Percentiles rank a stretch among this genome's conserved stretches.
Evolutionary conservation across 164 flowering plant species (phyloP).

Genomic region (Echeveria elegans): DNA sequence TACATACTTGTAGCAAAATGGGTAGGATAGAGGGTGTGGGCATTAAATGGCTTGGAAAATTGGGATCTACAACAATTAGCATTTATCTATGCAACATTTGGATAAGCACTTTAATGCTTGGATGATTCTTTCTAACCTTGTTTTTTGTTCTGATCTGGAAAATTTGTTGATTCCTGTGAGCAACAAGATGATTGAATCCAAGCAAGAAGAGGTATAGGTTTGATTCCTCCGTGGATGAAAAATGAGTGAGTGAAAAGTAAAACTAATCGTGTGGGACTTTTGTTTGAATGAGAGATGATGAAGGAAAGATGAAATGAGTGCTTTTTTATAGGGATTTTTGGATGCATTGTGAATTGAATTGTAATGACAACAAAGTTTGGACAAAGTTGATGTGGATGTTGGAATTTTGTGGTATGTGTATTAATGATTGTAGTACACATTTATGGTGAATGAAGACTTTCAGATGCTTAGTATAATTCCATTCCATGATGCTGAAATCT

Average conservation of each 20-base stretch:
- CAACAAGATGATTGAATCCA: background rate
- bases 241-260: background rate
- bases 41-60: background rate
- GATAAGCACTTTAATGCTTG: background rate
- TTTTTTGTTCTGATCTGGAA: background rate
- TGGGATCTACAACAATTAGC: constrained; percentile 1
- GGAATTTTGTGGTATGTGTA: too few relatives aligned
- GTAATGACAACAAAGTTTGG: too few relatives aligned
- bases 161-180: background rate
- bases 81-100: too few relatives aligned
- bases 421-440: too few relatives aligned
- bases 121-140: background rate
- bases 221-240: background rate
- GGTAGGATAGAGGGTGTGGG: background rate
- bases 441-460: too few relatives aligned
- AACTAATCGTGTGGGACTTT: background rate
- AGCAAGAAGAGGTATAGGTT: background rate
- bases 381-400: too few relatives aligned
- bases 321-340: too few relatives aligned
- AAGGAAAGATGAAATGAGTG: too few relatives aligned
- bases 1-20: background rate
- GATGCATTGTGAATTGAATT: too few relatives aligned
- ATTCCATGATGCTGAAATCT: too few relatives aligned
- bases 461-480: too few relatives aligned
- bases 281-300: background rate